Percentiles rank a stretch among this genome's conserved stretches.
Conservation (phyloP, 129 eudicot species). For the Tanacetum coccineum region DNA sequence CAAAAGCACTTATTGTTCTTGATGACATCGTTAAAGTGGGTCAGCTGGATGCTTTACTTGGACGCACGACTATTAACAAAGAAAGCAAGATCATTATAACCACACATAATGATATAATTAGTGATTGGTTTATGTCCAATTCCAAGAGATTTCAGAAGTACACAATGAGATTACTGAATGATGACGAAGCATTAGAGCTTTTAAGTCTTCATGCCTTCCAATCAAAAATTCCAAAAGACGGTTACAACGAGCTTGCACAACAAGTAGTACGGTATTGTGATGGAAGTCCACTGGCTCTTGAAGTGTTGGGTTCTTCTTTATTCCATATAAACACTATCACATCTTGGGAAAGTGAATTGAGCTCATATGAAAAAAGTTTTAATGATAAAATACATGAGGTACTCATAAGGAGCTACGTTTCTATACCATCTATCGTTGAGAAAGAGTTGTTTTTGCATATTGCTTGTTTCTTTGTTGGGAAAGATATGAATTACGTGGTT, state of each 20-base stretch:
- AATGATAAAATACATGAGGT: neutral
- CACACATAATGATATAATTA: neutral
- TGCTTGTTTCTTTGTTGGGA: constrained; percentile 42
- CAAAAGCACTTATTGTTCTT: constrained; percentile 8
- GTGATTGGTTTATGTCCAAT: constrained; percentile 5
- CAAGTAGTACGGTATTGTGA: constrained; percentile 10
- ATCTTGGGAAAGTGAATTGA: neutral
- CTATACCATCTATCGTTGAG: constrained; percentile 2
- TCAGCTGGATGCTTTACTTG: constrained; percentile 1
- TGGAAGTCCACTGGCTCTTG: constrained; percentile 21
- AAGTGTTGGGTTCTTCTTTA: constrained; percentile 3
- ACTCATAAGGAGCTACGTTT: constrained; percentile 4
- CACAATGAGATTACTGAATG: neutral
- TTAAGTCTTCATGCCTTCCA: constrained; percentile 17
- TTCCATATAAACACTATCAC: neutral
- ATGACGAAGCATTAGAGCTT: neutral
- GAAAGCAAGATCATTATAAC: constrained; percentile 23
- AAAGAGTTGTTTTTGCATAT: constrained; percentile 34
- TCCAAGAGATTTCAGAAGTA: constrained; percentile 1
- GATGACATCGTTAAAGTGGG: constrained; percentile 10
- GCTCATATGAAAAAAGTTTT: neutral
- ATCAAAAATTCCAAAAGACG: constrained; percentile 11
- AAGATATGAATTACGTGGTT: neutral
- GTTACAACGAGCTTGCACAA: neutral
- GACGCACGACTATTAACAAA: neutral